A percentile compares a stretch with the other conserved stretches of the same genome.
phyloP scores from a whole-genome alignment of 768 basidiomycete species.

The Macrolepiota fuliginosa region DNA sequence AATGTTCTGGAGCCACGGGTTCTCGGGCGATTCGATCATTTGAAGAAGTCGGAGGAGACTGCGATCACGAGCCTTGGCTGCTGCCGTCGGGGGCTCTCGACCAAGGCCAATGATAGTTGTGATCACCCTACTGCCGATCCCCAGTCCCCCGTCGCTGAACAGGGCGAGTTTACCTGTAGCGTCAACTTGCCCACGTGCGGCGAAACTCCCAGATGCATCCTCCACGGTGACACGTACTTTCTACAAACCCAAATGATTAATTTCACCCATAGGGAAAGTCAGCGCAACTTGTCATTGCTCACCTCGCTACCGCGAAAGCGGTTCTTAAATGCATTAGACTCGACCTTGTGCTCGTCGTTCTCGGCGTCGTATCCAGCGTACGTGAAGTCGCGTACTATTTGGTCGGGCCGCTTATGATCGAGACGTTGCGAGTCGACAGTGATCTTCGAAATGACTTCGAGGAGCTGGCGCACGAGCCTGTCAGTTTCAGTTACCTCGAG shows the following conservation, averaged over 20 bases:
- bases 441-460: conserved; percentile 45
- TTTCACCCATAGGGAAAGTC: background rate
- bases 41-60: conserved; percentile 43
- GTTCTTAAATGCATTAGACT: conserved; percentile 38
- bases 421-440: conserved; percentile 43
- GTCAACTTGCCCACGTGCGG: conserved; percentile 38
- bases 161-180: conserved; percentile 34
- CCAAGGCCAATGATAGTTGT: conserved; percentile 41
- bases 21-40: conserved; percentile 33
- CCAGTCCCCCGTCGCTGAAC: conserved; percentile 20
- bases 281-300: conserved; percentile 8
- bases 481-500: background rate
- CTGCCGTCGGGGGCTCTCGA: conserved; percentile 52
- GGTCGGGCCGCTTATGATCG: conserved; percentile 43
- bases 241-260: conserved; percentile 16
- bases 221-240: conserved; percentile 26
- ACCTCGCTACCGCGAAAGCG: conserved; percentile 36
- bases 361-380: conserved; percentile 9
- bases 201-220: conserved; percentile 32
- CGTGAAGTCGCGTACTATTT: conserved; percentile 41
- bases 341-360: conserved; percentile 21
- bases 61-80: conserved; percentile 47
- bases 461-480: background rate
- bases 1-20: conserved; percentile 49
- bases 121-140: conserved; percentile 15